Base-by-base conservation (phyloP, 305 asterid species). In the Fraxinus xanthoxyloides region DNA sequence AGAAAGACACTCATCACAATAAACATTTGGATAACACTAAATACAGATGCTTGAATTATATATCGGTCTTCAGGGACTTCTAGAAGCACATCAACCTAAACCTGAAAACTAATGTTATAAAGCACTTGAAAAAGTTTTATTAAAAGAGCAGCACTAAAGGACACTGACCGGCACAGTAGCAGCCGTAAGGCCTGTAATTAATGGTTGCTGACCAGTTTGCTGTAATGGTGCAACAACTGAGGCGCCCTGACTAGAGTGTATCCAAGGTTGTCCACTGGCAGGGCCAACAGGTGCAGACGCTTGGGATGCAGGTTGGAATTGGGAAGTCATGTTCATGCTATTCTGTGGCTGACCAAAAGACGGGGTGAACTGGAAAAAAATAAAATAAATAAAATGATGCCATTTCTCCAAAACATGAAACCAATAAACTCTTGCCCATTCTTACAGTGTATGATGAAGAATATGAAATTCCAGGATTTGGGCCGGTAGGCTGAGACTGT, bases 381-480 rank as follows among this genome's bases (percentile, higher is more conserved):
- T 31, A 75, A 82, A 77, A 65, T 34, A 79, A 82, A 78, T 63
- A 78, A 81, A 77, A 85, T 54, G 81, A 82, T 43, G 67, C 54
- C 4, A 82, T 77, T 67, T 43, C 65, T 30, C 48, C 76, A 67
- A 65, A 24, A 65, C 35, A 12, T 65, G 35, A 26, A 67, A 51
- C 4, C 54, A 74, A 89, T 72, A 56, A 80, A 28, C 21, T 65
- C 30, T 59, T 34, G 36, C 82, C 59, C 65, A 76, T 82, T 79
- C 93, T 89, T 85, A 93, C 98, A 35, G 91, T 89, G 83, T 93
- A 94, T 72, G 97, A 77, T 30, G 98, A 86, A 7, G 94, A 85
- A 84, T 84, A 93, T 51, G 94, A 82, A 82, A 59, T 85, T 85
- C 95, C 98, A 26, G 90, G 88, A 83, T 89, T 78, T 30, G 90